Conservation (phyloP, 176 grass and related monocot species). For the Juncus inflexus region DNA sequence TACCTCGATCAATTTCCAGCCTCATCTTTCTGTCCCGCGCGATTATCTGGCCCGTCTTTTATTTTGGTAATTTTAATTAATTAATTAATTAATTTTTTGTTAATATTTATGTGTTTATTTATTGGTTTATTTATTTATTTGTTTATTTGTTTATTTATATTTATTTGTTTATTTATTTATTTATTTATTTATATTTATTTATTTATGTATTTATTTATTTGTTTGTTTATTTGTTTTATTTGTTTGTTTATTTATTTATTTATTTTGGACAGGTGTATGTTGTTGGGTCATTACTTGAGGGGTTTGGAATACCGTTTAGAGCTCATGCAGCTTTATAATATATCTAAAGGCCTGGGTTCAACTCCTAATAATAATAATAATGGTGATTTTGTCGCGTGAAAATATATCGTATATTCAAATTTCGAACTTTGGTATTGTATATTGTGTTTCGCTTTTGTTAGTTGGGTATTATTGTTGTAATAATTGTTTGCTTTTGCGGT, state of each 20-base stretch:
- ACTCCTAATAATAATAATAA: slow-evolving; percentile 36
- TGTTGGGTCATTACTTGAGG: slow-evolving; percentile 85
- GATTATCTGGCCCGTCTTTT: slow-evolving; percentile 90
- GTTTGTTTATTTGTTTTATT: neutral
- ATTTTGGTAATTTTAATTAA: slow-evolving; percentile 67
- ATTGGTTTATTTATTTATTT: neutral
- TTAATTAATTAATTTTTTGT: neutral
- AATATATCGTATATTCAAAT: neutral
- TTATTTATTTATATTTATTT: neutral
- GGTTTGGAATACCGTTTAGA: slow-evolving; percentile 88
- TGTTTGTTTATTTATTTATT: neutral
- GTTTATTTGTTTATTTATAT: neutral
- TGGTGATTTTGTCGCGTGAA: slow-evolving; percentile 20
- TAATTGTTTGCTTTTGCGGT: too few species aligned
- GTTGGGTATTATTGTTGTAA: neutral
- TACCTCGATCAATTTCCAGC: slow-evolving; percentile 64
- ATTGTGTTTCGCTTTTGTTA: neutral
- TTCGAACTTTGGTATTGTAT: neutral
- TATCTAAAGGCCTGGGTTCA: slow-evolving; percentile 41
- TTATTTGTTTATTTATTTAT: too few species aligned
- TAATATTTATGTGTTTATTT: neutral
- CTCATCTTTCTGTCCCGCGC: slow-evolving; percentile 69
- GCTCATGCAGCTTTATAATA: slow-evolving; percentile 54
- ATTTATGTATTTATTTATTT: neutral
- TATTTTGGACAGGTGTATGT: slow-evolving; percentile 67